A percentile compares a stretch with the other conserved stretches of the same genome.
These are phyloP conservation scores for Urostyla sp. DNA, from an alignment of 73 alveolate species.

Conservation along the genomic window DNA sequence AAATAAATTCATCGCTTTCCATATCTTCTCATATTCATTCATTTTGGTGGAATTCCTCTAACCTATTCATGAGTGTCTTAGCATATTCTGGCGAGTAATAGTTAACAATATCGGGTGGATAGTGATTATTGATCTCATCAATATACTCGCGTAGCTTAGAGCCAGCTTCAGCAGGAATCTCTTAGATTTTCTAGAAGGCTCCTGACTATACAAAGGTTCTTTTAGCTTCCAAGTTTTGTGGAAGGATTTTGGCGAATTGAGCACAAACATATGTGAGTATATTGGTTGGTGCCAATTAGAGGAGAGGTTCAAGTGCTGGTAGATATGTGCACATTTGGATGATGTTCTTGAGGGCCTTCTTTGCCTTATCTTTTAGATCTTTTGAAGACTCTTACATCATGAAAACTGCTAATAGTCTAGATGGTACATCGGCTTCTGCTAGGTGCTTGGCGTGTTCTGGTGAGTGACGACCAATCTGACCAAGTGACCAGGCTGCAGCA, in stretches of 20 bases:
- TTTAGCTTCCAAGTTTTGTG: conserved; percentile 85
- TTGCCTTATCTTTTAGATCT: conserved; percentile 90
- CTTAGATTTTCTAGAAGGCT: conserved; percentile 82
- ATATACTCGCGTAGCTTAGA: conserved; percentile 88
- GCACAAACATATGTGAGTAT: conserved; percentile 88
- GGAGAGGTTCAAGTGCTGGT: conserved; percentile 98
- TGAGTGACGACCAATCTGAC: conserved; percentile 98
- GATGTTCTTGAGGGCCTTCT: conserved; percentile 94
- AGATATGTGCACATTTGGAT: conserved; percentile 97
- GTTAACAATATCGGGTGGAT: conserved; percentile 95
- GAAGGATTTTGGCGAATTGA: conserved; percentile 89
- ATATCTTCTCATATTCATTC: conserved; percentile 16
- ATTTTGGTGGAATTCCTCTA: conserved; percentile 79
- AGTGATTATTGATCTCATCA: conserved; percentile 90
- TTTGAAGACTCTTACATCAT: conserved; percentile 88
- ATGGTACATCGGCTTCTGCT: conserved; percentile 97
- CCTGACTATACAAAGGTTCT: conserved; percentile 94
- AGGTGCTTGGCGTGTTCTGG: conserved; percentile 98
- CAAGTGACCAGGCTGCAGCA: conserved; percentile 92
- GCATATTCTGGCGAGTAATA: conserved; percentile 94
- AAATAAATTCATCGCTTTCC: neutral
- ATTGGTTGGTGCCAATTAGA: conserved; percentile 90
- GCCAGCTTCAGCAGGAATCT: conserved; percentile 81
- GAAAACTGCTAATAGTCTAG: conserved; percentile 86
- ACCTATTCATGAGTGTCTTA: conserved; percentile 84